These are phyloP conservation scores for Boehmeria nivea DNA, from an alignment of 306 rosid species.

Conservation along the genomic window DNA sequence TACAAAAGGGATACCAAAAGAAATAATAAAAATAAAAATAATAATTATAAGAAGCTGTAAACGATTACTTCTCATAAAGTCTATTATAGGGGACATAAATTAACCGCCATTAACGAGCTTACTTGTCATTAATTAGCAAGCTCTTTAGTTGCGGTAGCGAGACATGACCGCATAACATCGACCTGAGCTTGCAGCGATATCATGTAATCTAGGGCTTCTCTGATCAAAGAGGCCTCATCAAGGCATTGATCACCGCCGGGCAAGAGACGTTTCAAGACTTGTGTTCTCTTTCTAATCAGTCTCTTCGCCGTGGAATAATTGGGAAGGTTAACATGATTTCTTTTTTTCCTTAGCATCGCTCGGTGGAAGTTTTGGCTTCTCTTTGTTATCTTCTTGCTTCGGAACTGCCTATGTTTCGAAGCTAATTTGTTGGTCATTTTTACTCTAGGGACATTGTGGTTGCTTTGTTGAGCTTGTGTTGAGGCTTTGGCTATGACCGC, in stretches of 20 bases:
- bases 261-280: conserved; percentile 47
- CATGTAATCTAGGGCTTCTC: conserved; percentile 86
- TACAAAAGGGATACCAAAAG: neutral
- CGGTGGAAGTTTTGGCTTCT: conserved; percentile 28
- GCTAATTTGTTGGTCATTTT: too few relatives aligned
- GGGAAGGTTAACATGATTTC: neutral
- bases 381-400: conserved; percentile 41
- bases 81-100: neutral
- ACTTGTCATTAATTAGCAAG: conserved; percentile 23
- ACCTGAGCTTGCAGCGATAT: conserved; percentile 62
- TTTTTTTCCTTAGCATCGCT: conserved; percentile 11
- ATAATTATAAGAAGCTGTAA: conserved; percentile 4
- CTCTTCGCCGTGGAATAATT: conserved; percentile 29
- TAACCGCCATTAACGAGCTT: neutral
- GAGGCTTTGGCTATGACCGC: conserved; percentile 46
- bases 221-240: conserved; percentile 56
- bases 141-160: conserved; percentile 37
- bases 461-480: conserved; percentile 3
- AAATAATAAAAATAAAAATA: neutral
- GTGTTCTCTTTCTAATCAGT: conserved; percentile 50
- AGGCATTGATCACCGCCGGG: conserved; percentile 65
- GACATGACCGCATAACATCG: conserved; percentile 64
- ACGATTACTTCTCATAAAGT: neutral
- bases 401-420: conserved; percentile 1
- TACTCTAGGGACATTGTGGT: too few relatives aligned